phyloP scores from a whole-genome alignment of 2,329 filamentous ascomycete species.

The Talaromyces sp. region DNA sequence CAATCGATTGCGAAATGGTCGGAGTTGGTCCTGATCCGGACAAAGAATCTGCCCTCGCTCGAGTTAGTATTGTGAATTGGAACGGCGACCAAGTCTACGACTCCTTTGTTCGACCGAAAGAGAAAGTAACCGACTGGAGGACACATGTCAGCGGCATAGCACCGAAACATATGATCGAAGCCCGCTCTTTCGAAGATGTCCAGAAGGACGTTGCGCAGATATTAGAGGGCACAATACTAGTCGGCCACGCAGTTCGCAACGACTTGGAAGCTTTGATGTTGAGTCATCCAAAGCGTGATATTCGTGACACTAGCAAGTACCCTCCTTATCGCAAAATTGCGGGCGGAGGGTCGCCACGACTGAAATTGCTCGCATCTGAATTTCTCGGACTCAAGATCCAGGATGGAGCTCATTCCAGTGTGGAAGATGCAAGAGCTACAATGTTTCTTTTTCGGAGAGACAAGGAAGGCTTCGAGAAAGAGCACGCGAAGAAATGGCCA shows the following conservation, averaged over 20 bases:
- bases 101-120: conserved; percentile 76
- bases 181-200: conserved; percentile 70
- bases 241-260: conserved; percentile 81
- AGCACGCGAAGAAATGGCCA: conserved; percentile 67
- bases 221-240: conserved; percentile 66
- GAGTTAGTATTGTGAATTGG: conserved; percentile 89
- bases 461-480: conserved; percentile 80
- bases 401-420: conserved; percentile 57
- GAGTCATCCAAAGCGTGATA: conserved; percentile 72
- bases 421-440: conserved; percentile 78
- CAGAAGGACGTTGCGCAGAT: conserved; percentile 68
- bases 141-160: conserved; percentile 81
- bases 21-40: conserved; percentile 65
- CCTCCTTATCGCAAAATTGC: conserved; percentile 65
- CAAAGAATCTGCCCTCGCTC: conserved; percentile 71
- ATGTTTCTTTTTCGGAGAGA: conserved; percentile 84
- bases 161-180: conserved; percentile 66
- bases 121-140: conserved; percentile 83
- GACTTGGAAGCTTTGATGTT: conserved; percentile 71
- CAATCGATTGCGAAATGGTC: conserved; percentile 98
- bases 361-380: conserved; percentile 55
- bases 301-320: conserved; percentile 80
- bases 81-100: conserved; percentile 92
- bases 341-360: conserved; percentile 48
- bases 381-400: conserved; percentile 59